phyloP scores from a whole-genome alignment of 371 early-diverging fungal genomes.

The Mortierella sp. region DNA sequence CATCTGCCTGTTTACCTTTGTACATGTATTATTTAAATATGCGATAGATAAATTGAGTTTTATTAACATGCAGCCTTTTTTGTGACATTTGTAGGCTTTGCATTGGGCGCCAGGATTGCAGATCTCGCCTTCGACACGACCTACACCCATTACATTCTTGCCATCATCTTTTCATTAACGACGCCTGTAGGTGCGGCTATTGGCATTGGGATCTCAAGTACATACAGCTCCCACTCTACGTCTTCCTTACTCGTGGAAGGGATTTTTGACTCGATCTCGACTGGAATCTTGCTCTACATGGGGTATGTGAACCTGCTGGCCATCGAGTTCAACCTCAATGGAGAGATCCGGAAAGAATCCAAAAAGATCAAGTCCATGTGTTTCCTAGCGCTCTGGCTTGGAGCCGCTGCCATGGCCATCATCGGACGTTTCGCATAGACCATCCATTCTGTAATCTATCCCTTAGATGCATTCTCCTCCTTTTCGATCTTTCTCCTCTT shows the following conservation, averaged over 20 bases:
- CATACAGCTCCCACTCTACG: conserved; percentile 65
- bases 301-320: conserved; percentile 78
- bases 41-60: too few relatives aligned
- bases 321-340: conserved; percentile 68
- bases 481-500: background rate
- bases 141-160: conserved; percentile 59
- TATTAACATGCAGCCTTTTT: too few relatives aligned
- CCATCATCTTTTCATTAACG: conserved; percentile 60
- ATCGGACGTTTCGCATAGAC: conserved; percentile 80
- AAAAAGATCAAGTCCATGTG: conserved; percentile 28
- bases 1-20: conserved; percentile 71
- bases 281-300: conserved; percentile 85
- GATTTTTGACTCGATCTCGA: conserved; percentile 78
- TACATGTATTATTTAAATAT: too few relatives aligned
- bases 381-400: conserved; percentile 70
- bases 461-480: background rate
- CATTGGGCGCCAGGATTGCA: conserved; percentile 79
- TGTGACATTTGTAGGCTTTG: conserved; percentile 71
- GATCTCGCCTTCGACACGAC: conserved; percentile 56
- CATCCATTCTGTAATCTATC: background rate
- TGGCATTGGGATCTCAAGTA: conserved; percentile 71
- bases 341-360: conserved; percentile 57
- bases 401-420: conserved; percentile 78
- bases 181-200: conserved; percentile 83
- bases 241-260: conserved; percentile 74